Evolutionary conservation across 768 basidiomycete species (phyloP), one percentile per base, ranked within the genome.

Genomic region (Ramaria sp.): DNA sequence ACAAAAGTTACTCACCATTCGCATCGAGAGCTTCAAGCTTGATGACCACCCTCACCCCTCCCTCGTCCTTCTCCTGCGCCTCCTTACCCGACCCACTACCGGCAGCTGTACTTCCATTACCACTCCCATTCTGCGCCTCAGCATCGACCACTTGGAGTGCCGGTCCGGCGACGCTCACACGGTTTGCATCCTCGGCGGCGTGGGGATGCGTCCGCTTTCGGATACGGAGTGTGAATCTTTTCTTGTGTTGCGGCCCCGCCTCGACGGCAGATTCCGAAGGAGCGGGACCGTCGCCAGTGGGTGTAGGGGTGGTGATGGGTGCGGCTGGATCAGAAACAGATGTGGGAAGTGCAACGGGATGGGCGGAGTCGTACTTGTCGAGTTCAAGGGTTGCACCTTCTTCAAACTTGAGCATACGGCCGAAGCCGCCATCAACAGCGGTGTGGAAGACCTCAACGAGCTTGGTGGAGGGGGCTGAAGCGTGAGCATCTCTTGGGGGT

Each of bases 391-490:
- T 75, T 8, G 87, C 85, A 9, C 83, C 86, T 50, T 90, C 81
- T 43, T 88, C 86, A 1, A 94, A 67, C 34, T 75, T 83, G 43
- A 95, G 78, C 5, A 73, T 58, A 60, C 79, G 81, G 3, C 79
- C 85, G 62, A 95, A 97, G 0, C 93, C 93, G 24, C 93, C 93
- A 1, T 87, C 81, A 10, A 84, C 78, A 42, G 83, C 73, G 13
- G 68, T 67, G 41, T 70, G 66, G 57, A 73, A 78, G 41, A 78
- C 63, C 9, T 67, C 61, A 48, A 68, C 54, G 36, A 59, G 44
- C 39, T 15, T 73, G 70, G 56, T 82, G 78, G 60, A 81, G 86
- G 8, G 88, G 75, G 0, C 78, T 72, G 32, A 73, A 75, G 39
- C 13, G 32, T 8, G 76, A 76, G 66, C 58, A 67, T 69, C 57